These are phyloP conservation scores for Aspergillus haitiensis DNA, from an alignment of 495 filamentous ascomycete genomes.

Conservation along the genomic window DNA sequence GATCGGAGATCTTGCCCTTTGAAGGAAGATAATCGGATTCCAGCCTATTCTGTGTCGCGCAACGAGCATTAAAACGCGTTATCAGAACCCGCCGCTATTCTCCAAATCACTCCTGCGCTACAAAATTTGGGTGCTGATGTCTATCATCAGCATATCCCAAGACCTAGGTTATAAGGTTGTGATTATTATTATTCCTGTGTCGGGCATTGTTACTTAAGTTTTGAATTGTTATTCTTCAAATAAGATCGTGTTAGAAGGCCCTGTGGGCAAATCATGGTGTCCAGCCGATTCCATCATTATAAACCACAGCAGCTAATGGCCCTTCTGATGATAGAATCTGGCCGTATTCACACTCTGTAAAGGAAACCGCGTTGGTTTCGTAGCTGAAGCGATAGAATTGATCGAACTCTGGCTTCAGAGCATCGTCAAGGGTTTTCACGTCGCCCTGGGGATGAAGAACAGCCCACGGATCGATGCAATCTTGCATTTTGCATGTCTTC, in stretches of 20 bases:
- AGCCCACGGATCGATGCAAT: constrained; percentile 53
- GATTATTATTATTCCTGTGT: too few relatives aligned
- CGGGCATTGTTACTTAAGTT: too few relatives aligned
- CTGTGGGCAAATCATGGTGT: not conserved
- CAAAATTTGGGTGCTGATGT: too few relatives aligned
- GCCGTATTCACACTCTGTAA: not conserved
- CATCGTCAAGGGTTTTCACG: constrained; percentile 33
- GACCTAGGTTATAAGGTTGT: too few relatives aligned
- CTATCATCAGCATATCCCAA: too few relatives aligned
- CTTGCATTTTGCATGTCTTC: constrained; percentile 55
- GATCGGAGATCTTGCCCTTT: too few relatives aligned
- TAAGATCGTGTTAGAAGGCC: not conserved
- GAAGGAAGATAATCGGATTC: too few relatives aligned
- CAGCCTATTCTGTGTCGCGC: too few relatives aligned
- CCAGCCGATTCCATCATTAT: not conserved
- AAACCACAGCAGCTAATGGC: not conserved
- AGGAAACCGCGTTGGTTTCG: not conserved
- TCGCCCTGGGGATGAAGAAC: constrained; percentile 51
- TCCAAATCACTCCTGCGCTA: too few relatives aligned
- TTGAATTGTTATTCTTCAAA: not conserved
- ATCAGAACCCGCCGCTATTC: too few relatives aligned
- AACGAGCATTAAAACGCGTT: too few relatives aligned
- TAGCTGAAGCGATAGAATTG: constrained; percentile 45
- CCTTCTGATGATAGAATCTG: not conserved
- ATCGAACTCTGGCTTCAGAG: constrained; percentile 49